phyloP scores from a whole-genome alignment of 306 rosid genomes.

The Crataegus laevigata region DNA sequence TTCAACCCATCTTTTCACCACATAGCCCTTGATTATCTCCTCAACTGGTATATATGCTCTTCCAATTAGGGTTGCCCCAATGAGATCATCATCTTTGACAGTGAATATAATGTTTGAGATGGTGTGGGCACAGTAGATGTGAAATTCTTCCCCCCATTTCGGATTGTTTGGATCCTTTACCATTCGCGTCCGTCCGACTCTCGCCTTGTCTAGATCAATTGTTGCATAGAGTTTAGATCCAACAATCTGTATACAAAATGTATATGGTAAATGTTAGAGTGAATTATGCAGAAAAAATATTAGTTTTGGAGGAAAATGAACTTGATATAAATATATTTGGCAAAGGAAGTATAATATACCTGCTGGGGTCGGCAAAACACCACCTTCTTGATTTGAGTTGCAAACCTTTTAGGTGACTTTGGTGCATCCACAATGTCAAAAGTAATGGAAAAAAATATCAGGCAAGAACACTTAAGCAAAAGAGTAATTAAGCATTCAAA shows the following conservation, averaged over 20 bases:
- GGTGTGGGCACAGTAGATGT: constrained; percentile 59
- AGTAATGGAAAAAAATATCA: background rate
- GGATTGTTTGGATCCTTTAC: constrained; percentile 35
- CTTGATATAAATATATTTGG: background rate
- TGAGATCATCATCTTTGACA: constrained; percentile 51
- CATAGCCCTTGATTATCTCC: constrained; percentile 24
- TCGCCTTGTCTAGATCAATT: constrained; percentile 67
- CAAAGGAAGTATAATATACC: constrained; percentile 30
- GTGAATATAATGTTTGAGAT: constrained; percentile 56
- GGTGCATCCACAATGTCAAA: constrained; percentile 1
- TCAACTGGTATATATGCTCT: constrained; percentile 56
- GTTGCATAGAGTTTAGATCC: constrained; percentile 72
- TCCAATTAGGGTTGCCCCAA: constrained; percentile 76
- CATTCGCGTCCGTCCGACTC: constrained; percentile 49
- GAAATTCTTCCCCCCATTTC: constrained; percentile 50
- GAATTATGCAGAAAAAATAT: background rate
- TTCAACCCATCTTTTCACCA: constrained; percentile 32
- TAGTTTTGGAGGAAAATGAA: background rate
- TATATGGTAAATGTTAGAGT: background rate
- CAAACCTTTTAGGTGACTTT: constrained; percentile 34
- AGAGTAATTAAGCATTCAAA: background rate
- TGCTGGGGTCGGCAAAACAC: constrained; percentile 44
- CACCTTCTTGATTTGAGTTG: constrained; percentile 53
- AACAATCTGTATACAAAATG: constrained; percentile 32
- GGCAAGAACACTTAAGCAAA: background rate